Evolutionary conservation across 768 basidiomycete species (phyloP).

Genomic region (Gautieria morchelliformis): DNA sequence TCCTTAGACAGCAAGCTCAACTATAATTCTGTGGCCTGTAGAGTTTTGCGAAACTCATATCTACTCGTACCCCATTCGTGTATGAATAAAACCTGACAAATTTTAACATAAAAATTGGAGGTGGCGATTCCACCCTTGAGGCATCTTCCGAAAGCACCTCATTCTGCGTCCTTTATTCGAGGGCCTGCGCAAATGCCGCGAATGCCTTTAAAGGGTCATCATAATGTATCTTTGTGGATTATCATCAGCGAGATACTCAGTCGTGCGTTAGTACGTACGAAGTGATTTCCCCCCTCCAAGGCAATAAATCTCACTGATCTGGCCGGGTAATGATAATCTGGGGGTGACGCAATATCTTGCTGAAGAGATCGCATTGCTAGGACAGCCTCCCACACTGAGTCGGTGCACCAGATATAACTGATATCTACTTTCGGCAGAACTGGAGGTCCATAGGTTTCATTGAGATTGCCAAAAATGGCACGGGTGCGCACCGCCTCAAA

Average conservation of each 20-base stretch:
- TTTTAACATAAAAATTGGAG: too few relatives aligned
- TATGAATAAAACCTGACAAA: too few relatives aligned
- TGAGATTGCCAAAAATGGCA: conserved; percentile 2
- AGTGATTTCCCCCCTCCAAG: conserved; percentile 5
- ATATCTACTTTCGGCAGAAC: conserved; percentile 3
- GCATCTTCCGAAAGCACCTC: too few relatives aligned
- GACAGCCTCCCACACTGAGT: conserved; percentile 1
- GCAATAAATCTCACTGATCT: conserved; percentile 6
- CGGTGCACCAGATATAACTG: conserved; percentile 3
- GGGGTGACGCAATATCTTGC: conserved; percentile 1
- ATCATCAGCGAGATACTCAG: neutral
- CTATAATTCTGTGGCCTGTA: too few relatives aligned
- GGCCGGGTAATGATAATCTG: neutral
- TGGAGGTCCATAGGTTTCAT: neutral
- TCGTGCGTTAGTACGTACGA: neutral
- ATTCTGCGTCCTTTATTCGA: neutral
- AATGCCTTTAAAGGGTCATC: conserved; percentile 5
- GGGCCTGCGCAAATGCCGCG: neutral
- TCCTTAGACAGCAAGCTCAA: too few relatives aligned
- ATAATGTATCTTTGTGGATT: neutral
- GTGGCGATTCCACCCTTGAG: too few relatives aligned
- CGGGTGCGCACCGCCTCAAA: neutral
- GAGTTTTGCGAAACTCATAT: too few relatives aligned
- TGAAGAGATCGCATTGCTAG: neutral
- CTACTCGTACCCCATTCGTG: too few relatives aligned